Conservation (phyloP, 2,329 filamentous ascomycete species). For the Diaporthe australafricana region DNA sequence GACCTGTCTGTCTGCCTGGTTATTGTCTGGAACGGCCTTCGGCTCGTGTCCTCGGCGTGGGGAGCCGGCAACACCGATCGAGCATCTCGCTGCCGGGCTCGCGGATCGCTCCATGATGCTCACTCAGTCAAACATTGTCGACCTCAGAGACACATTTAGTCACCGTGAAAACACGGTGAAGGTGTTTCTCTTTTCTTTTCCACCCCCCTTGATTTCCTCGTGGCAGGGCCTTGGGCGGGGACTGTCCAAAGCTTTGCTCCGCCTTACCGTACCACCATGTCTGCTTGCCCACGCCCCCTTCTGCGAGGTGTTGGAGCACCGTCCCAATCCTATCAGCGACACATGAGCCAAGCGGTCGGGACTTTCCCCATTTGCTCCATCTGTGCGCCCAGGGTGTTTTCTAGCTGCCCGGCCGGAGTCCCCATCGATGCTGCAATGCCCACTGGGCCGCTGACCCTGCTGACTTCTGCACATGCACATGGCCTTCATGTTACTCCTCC, state of each 20-base stretch:
- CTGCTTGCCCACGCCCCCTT: not conserved
- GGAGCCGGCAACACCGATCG: slow-evolving; percentile 14
- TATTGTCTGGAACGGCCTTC: slow-evolving; percentile 22
- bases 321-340: not conserved
- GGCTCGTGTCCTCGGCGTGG: slow-evolving; percentile 7
- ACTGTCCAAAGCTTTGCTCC: not conserved
- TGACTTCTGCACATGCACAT: slow-evolving; percentile 18
- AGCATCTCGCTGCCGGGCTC: not conserved
- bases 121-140: not conserved
- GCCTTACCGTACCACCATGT: not conserved
- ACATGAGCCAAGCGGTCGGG: slow-evolving; percentile 26
- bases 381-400: not conserved
- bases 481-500: not conserved
- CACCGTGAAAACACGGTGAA: not conserved
- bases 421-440: not conserved
- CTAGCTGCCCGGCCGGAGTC: not conserved
- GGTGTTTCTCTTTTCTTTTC: not conserved
- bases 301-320: not conserved
- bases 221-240: slow-evolving; percentile 8
- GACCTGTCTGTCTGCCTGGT: too few species aligned
- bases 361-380: slow-evolving; percentile 19
- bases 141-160: not conserved
- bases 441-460: not conserved
- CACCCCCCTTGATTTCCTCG: slow-evolving; percentile 11
- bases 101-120: not conserved